Evolutionary conservation across 2,329 filamentous ascomycete species (phyloP), one percentile per base, ranked within the genome.

Genomic region (Blastomyces gilchristii): DNA sequence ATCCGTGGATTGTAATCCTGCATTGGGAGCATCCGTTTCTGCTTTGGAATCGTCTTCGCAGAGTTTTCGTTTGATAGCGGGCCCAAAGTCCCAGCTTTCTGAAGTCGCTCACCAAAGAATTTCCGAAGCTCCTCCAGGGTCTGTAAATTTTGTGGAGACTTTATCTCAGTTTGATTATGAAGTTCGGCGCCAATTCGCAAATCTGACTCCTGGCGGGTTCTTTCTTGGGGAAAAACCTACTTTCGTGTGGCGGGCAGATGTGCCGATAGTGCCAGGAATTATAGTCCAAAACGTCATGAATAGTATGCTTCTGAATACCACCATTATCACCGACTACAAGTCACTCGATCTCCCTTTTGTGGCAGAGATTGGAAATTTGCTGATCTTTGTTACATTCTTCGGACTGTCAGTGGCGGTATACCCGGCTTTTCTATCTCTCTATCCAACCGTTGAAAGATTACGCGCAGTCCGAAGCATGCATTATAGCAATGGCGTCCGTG

Each of bases 401-500:
- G 86, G 87, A 18, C 80, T 96, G 11, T 89, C 87, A 0, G 85
- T 94, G 75, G 82, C 84, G 7, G 86, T 87, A 0, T 94, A 88
- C 69, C 91, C 92, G 0, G 90, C 87, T n/a, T 92, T 97, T 78
- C 95, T 96, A 69, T 85, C 89, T 0, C 78, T 97, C 3, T 96
- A 96, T 70, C 90, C 91, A 0, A 96, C 91, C n/a, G 80, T 88
- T 39, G 92, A 97, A 74, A 83, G 91, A 34, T 79, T 90, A 9
- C 80, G 85, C 58, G 88, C 91, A 66, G 90, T 97, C 31, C 85
- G 92, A 61, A 88, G 88, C 18, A 79, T 97, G 43, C 87, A 97
- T 73, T 97, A 95, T 75, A 94, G 90, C 61, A 97, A 96, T 71
- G 92, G 92, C 58, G 91, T 96, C 34, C 83, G 89, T 12, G 87